A percentile compares a stretch with the other conserved stretches of the same genome.
Evolutionary conservation across 2,329 filamentous ascomycete genomes (phyloP).

Genomic region (Dryadomyces quercivorus): DNA sequence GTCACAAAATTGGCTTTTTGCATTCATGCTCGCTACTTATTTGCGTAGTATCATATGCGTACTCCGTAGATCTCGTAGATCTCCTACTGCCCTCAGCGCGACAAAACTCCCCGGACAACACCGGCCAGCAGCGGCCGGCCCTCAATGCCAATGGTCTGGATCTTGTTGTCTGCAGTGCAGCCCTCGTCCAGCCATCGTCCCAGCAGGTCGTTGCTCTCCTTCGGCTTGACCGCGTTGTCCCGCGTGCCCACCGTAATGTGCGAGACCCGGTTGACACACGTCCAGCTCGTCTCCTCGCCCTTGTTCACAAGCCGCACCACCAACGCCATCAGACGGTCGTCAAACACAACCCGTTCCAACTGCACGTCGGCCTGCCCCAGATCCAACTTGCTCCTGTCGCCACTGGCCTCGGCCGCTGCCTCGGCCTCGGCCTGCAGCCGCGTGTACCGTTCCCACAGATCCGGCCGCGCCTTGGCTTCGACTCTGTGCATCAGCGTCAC

Average conservation of each 20-base stretch:
- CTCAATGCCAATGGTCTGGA: constrained; percentile 37
- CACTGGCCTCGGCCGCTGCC: constrained; percentile 13
- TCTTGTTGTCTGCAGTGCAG: constrained; percentile 27
- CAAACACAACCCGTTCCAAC: constrained; percentile 66
- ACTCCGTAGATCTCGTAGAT: neutral
- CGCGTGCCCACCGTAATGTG: constrained; percentile 87
- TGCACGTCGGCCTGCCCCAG: constrained; percentile 54
- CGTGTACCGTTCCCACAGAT: constrained; percentile 65
- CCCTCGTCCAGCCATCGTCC: constrained; percentile 57
- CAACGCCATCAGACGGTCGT: constrained; percentile 81
- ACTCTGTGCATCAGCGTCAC: constrained; percentile 86
- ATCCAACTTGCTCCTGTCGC: constrained; percentile 19
- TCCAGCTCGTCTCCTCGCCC: constrained; percentile 32
- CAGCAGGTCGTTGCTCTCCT: constrained; percentile 84
- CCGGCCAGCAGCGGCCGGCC: constrained; percentile 36
- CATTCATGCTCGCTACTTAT: neutral
- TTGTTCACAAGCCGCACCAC: constrained; percentile 59
- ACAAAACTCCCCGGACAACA: constrained; percentile 33
- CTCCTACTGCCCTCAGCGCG: constrained; percentile 11
- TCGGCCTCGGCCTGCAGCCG: constrained; percentile 40
- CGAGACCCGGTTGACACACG: constrained; percentile 64
- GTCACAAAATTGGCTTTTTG: neutral
- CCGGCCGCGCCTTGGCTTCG: constrained; percentile 43
- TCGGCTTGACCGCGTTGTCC: constrained; percentile 65
- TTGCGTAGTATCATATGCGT: too few relatives aligned